Percentiles rank a stretch among this genome's conserved stretches.
Conservation (phyloP, 192 early-diverging fungal genomes). For the Podila minutissima region DNA sequence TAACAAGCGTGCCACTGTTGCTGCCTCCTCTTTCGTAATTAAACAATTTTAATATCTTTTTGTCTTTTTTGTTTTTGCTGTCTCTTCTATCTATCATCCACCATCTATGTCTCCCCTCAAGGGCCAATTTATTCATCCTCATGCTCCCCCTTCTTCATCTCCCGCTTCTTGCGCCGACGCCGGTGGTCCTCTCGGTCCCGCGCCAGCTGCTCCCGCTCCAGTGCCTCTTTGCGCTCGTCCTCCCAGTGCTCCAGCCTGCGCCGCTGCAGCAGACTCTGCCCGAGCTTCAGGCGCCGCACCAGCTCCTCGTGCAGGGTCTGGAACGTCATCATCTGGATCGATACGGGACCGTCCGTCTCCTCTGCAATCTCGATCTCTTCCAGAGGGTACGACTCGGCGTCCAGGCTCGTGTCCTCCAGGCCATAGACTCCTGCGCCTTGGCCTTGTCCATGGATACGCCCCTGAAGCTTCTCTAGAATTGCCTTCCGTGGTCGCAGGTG, state of each 20-base stretch:
- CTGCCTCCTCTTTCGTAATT: too few relatives aligned
- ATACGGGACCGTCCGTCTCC: background rate
- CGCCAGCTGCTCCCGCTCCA: slow-evolving; percentile 14
- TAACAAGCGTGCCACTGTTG: too few relatives aligned
- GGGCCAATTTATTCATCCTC: too few relatives aligned
- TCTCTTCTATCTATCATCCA: too few relatives aligned
- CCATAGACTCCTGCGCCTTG: too few relatives aligned
- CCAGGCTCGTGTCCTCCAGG: background rate
- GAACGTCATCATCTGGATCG: slow-evolving; percentile 25
- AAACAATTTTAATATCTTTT: too few relatives aligned
- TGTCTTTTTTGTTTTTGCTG: too few relatives aligned
- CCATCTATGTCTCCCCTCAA: too few relatives aligned
- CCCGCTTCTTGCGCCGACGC: slow-evolving; percentile 3
- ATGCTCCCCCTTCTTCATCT: background rate
- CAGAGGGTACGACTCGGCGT: slow-evolving; percentile 6
- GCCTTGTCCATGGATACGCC: too few relatives aligned
- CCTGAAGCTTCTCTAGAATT: too few relatives aligned
- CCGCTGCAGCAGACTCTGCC: slow-evolving; percentile 8
- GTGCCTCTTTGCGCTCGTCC: background rate
- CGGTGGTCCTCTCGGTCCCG: slow-evolving; percentile 22
- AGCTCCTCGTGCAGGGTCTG: slow-evolving; percentile 21
- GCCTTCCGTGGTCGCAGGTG: too few relatives aligned
- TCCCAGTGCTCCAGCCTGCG: slow-evolving; percentile 12
- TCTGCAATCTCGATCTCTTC: slow-evolving; percentile 6
- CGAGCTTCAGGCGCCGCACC: slow-evolving; percentile 23